phyloP scores from a whole-genome alignment of 768 basidiomycete species.

The Tricholoma saponaceum region DNA sequence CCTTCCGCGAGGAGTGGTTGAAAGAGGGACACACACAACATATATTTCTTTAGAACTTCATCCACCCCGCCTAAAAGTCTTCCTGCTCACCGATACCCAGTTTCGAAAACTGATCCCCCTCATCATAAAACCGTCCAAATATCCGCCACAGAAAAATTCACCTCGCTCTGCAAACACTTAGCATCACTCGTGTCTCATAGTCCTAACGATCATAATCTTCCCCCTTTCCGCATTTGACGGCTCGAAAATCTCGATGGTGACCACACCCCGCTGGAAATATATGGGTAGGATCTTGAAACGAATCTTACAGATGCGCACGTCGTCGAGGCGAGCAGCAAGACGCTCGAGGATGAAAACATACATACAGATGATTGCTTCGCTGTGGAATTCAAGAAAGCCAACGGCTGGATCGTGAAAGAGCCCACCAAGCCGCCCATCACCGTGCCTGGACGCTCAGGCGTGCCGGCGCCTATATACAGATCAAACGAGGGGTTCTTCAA shows the following conservation, averaged over 20 bases:
- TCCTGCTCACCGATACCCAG: conserved; percentile 33
- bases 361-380: conserved; percentile 66
- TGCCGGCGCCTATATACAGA: conserved; percentile 49
- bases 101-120: neutral
- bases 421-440: conserved; percentile 14
- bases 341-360: conserved; percentile 55
- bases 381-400: conserved; percentile 66
- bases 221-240: conserved; percentile 63
- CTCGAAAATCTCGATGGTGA: conserved; percentile 37
- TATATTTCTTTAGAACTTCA: conserved; percentile 63
- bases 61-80: conserved; percentile 61
- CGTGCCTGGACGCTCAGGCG: conserved; percentile 17
- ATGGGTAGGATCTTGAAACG: conserved; percentile 23
- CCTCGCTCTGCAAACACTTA: conserved; percentile 36
- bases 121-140: conserved; percentile 31
- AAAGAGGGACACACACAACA: conserved; percentile 44
- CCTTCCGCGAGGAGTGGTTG: conserved; percentile 65
- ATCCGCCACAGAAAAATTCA: conserved; percentile 49
- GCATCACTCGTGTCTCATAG: conserved; percentile 30
- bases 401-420: conserved; percentile 49
- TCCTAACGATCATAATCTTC: conserved; percentile 18
- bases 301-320: conserved; percentile 30
- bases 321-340: conserved; percentile 41
- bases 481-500: conserved; percentile 55
- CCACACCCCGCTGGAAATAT: conserved; percentile 30